Evolutionary conservation across 1,284 basidiomycete species (phyloP).

Genomic region (Coniferiporia sulphurascens): DNA sequence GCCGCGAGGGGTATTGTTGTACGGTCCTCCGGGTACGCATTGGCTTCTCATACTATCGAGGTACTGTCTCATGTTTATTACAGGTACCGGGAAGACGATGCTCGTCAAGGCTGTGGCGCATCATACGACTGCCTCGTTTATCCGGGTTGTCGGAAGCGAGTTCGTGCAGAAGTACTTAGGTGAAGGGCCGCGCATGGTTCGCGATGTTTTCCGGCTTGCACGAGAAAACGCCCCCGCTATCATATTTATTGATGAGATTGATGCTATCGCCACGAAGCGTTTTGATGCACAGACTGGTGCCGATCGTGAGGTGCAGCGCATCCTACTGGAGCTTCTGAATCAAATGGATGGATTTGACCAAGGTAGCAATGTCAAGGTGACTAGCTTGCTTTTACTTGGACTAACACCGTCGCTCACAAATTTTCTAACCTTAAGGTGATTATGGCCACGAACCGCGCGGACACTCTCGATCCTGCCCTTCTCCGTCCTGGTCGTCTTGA

Average conservation of each 20-base stretch:
- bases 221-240: conserved; percentile 97
- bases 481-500: conserved; percentile 97
- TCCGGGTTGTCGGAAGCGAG: conserved; percentile 96
- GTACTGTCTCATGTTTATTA: background rate
- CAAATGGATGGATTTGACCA: conserved; percentile 99
- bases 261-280: conserved; percentile 99
- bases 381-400: conserved; percentile 12
- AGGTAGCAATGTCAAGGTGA: conserved; percentile 95
- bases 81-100: conserved; percentile 99
- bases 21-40: conserved; percentile 81
- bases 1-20: conserved; percentile 88
- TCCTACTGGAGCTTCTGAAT: conserved; percentile 95
- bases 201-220: conserved; percentile 97
- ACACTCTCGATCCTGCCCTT: conserved; percentile 94
- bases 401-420: background rate
- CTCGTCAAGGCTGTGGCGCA: conserved; percentile 98
- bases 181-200: conserved; percentile 99
- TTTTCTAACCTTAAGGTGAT: conserved; percentile 63
- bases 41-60: too few species aligned
- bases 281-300: conserved; percentile 99
- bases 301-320: conserved; percentile 98
- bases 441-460: conserved; percentile 97
- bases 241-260: conserved; percentile 99
- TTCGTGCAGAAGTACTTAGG: conserved; percentile 99
- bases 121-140: conserved; percentile 96